Percentiles rank a stretch among this genome's conserved stretches.
phyloP scores from a whole-genome alignment of 2,329 filamentous ascomycete genomes.

The Fusarium graminum region DNA sequence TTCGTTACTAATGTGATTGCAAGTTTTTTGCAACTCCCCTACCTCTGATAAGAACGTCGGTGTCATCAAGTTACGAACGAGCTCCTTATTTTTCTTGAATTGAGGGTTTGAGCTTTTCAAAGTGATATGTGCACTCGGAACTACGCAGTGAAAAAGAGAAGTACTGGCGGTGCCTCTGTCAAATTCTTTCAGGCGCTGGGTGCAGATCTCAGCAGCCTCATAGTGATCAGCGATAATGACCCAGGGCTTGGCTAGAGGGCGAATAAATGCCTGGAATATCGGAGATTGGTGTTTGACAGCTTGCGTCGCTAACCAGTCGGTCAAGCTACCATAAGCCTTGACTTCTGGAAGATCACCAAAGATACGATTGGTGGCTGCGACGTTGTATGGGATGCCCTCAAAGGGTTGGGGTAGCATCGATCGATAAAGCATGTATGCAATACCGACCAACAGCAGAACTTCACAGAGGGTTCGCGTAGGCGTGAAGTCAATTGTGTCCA shows the following conservation, averaged over 20 bases:
- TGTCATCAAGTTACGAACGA: constrained; percentile 37
- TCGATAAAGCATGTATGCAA: constrained; percentile 24
- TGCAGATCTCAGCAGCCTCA: constrained; percentile 34
- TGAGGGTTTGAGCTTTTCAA: constrained; percentile 30
- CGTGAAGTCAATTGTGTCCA: constrained; percentile 1
- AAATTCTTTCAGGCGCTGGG: constrained; percentile 34
- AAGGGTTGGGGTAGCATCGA: constrained; percentile 26
- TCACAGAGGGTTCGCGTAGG: constrained; percentile 1
- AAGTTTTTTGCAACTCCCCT: accelerated
- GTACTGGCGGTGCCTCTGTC: constrained; percentile 25
- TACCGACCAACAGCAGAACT: constrained; percentile 10
- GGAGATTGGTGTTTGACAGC: constrained; percentile 26
- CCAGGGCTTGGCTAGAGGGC: constrained; percentile 29
- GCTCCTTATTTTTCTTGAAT: constrained; percentile 38
- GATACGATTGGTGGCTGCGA: constrained; percentile 27
- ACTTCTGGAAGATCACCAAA: constrained; percentile 27
- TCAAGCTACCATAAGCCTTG: constrained; percentile 27
- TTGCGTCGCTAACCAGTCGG: constrained; percentile 31
- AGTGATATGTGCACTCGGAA: constrained; percentile 27
- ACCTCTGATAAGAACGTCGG: constrained; percentile 32
- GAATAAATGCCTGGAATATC: constrained; percentile 27
- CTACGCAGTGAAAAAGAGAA: constrained; percentile 17
- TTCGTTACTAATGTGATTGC: not conserved
- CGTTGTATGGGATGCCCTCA: constrained; percentile 29
- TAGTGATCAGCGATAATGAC: constrained; percentile 37